These are phyloP conservation scores for Amanita molliuscula DNA, from an alignment of 768 basidiomycete species.

Conservation along the genomic window DNA sequence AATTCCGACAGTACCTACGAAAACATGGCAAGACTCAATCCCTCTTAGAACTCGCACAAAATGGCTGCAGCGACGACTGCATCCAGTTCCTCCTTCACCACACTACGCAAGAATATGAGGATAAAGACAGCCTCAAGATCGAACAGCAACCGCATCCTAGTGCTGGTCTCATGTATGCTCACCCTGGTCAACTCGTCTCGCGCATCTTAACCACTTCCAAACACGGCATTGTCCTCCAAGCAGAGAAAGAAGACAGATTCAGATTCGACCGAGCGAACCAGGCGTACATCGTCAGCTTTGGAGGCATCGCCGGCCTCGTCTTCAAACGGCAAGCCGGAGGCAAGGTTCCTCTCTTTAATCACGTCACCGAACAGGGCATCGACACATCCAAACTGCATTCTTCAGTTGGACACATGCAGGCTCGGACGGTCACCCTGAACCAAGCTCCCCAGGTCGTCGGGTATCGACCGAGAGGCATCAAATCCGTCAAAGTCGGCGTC, in stretches of 20 bases:
- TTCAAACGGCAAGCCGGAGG: constrained; percentile 6
- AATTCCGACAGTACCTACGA: constrained; percentile 40
- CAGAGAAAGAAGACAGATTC: neutral
- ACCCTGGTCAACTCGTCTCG: constrained; percentile 42
- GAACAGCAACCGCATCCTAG: constrained; percentile 55
- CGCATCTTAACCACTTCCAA: constrained; percentile 38
- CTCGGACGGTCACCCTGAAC: constrained; percentile 17
- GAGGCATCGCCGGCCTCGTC: constrained; percentile 28
- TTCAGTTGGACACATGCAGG: constrained; percentile 21
- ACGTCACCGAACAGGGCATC: constrained; percentile 19
- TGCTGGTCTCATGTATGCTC: constrained; percentile 54
- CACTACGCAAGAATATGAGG: constrained; percentile 11
- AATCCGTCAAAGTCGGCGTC: constrained; percentile 23
- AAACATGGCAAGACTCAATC: constrained; percentile 2
- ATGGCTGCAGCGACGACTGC: constrained; percentile 8
- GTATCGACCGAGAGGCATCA: constrained; percentile 23
- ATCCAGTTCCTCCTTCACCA: constrained; percentile 20
- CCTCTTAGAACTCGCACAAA: constrained; percentile 17
- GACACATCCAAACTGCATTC: constrained; percentile 10
- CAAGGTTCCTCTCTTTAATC: constrained; percentile 18
- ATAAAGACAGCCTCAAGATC: constrained; percentile 25
- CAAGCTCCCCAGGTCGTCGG: constrained; percentile 38
- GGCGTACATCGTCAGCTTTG: constrained; percentile 28
- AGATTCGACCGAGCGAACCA: neutral
- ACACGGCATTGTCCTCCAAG: constrained; percentile 46